phyloP scores from a whole-genome alignment of 2,329 filamentous ascomycete species.

The Neonectria ditissima region DNA sequence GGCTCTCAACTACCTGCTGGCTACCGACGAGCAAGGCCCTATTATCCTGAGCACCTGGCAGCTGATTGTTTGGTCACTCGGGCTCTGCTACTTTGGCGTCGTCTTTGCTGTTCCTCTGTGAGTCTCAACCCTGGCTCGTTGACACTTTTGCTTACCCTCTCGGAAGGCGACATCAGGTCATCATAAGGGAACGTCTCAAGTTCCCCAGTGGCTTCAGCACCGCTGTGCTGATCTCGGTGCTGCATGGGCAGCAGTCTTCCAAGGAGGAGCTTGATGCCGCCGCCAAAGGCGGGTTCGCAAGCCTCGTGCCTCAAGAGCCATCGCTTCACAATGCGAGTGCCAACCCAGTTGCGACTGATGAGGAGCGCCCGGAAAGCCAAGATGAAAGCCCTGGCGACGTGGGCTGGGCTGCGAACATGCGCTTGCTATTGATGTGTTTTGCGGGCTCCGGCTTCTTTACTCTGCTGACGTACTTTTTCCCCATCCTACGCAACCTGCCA shows the following conservation, averaged over 20 bases:
- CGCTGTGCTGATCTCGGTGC: constrained; percentile 88
- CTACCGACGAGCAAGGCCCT: constrained; percentile 81
- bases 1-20: constrained; percentile 87
- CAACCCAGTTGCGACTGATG: constrained; percentile 39
- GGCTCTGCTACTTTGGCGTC: constrained; percentile 95
- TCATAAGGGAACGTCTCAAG: constrained; percentile 90
- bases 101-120: constrained; percentile 92
- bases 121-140: constrained; percentile 39
- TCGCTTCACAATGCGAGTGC: constrained; percentile 37
- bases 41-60: constrained; percentile 79
- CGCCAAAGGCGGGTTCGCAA: constrained; percentile 56
- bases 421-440: constrained; percentile 68
- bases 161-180: constrained; percentile 81
- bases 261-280: constrained; percentile 51
- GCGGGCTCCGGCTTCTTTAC: constrained; percentile 75
- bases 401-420: constrained; percentile 62
- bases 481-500: constrained; percentile 85
- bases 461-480: constrained; percentile 89
- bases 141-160: not conserved
- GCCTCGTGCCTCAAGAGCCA: constrained; percentile 53
- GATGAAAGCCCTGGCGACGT: constrained; percentile 46
- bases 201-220: constrained; percentile 98
- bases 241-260: constrained; percentile 73
- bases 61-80: constrained; percentile 89
- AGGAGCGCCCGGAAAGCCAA: constrained; percentile 49